phyloP scores from a whole-genome alignment of 192 early-diverging fungal species.

The Chytriomyces hyalinus region DNA sequence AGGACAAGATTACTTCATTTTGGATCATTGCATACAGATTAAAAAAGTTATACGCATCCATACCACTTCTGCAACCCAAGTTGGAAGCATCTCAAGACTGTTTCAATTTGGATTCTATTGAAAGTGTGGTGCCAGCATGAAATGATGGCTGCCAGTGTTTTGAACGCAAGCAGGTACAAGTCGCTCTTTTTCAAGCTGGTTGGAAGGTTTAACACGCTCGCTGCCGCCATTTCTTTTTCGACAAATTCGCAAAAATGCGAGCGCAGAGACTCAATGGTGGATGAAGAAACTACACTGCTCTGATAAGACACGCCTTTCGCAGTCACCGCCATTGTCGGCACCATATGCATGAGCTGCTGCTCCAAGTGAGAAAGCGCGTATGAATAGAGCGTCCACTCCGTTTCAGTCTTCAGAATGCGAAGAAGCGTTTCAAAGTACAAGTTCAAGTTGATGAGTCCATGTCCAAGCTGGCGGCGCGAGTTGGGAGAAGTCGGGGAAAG shows the following conservation, averaged over 20 bases:
- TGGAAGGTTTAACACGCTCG: constrained; percentile 64
- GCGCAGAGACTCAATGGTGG: constrained; percentile 56
- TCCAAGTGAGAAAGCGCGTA: constrained; percentile 70
- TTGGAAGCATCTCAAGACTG: constrained; percentile 74
- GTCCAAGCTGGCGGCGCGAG: not conserved
- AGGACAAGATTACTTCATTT: not conserved
- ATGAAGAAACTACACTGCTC: constrained; percentile 52
- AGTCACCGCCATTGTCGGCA: constrained; percentile 60
- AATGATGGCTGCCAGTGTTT: constrained; percentile 69
- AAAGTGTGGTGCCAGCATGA: constrained; percentile 70
- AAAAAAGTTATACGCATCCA: not conserved
- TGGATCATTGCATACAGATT: not conserved
- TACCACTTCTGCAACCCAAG: constrained; percentile 71
- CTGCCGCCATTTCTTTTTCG: constrained; percentile 59
- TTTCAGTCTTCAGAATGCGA: constrained; percentile 67
- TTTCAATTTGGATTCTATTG: constrained; percentile 69
- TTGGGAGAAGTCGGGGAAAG: not conserved
- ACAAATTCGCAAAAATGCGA: constrained; percentile 64
- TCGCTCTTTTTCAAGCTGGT: constrained; percentile 66
- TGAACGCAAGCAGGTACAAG: constrained; percentile 66
- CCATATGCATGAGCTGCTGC: constrained; percentile 69
- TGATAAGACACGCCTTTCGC: constrained; percentile 35
- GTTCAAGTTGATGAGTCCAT: constrained; percentile 10
- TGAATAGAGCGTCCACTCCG: constrained; percentile 73
- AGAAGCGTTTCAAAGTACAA: not conserved